Conservation (phyloP, 768 basidiomycete genomes). For the Suillus clintonianus region DNA sequence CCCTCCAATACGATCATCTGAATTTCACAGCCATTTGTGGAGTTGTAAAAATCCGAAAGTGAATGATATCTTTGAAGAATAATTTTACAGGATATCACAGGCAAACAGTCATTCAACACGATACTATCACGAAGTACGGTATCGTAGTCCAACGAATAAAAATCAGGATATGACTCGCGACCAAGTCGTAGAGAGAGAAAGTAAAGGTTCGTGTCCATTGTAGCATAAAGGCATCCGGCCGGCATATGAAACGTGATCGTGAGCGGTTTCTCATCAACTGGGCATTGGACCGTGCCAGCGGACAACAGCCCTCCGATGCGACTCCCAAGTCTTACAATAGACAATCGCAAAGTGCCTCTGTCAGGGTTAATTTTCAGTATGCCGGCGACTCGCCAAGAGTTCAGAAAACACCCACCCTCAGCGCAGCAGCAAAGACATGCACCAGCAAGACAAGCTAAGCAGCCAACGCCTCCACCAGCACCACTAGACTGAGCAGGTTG, state of each 20-base stretch:
- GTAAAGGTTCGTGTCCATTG: slow-evolving; percentile 10
- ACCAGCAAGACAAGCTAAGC: slow-evolving; percentile 51
- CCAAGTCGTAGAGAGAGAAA: neutral
- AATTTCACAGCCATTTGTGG: neutral
- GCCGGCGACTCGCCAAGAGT: slow-evolving; percentile 2
- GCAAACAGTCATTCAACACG: slow-evolving; percentile 1
- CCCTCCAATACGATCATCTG: neutral
- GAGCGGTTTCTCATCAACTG: slow-evolving; percentile 4
- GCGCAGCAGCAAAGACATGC: slow-evolving; percentile 51
- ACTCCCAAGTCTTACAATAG: slow-evolving; percentile 42
- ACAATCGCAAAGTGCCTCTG: slow-evolving; percentile 74
- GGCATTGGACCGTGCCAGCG: slow-evolving; percentile 20
- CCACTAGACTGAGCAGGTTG: slow-evolving; percentile 40
- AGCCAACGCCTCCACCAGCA: slow-evolving; percentile 33
- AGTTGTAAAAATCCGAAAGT: neutral
- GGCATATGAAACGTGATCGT: slow-evolving; percentile 18
- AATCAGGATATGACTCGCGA: neutral
- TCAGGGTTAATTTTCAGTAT: neutral
- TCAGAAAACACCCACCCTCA: slow-evolving; percentile 41
- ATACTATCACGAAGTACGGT: neutral
- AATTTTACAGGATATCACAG: slow-evolving; percentile 22
- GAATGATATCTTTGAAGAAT: slow-evolving; percentile 16
- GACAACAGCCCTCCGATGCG: slow-evolving; percentile 7
- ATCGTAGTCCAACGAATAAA: neutral
- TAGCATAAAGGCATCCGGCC: slow-evolving; percentile 8